Percentiles rank a stretch among this genome's conserved stretches.
These are phyloP conservation scores for Cercophora samala DNA, from an alignment of 495 filamentous ascomycete genomes.

Conservation along the genomic window DNA sequence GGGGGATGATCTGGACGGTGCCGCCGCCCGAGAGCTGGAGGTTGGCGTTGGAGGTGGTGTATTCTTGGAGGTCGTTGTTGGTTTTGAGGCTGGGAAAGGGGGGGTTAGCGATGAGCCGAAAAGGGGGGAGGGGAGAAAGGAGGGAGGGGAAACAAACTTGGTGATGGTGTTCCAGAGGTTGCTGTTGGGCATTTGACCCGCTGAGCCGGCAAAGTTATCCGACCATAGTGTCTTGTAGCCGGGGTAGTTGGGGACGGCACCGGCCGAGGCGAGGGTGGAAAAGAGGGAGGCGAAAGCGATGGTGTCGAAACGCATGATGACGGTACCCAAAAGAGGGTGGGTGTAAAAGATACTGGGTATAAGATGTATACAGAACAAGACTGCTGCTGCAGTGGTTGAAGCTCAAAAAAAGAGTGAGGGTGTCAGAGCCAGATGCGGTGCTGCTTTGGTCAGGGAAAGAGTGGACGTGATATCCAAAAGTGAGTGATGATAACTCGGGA, in stretches of 20 bases:
- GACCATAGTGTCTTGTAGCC: slow-evolving; percentile 32
- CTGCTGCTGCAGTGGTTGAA: neutral
- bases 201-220: slow-evolving; percentile 26
- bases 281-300: slow-evolving; percentile 23
- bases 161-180: slow-evolving; percentile 41
- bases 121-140: neutral
- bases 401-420: slow-evolving; percentile 3
- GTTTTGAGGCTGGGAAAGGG: slow-evolving; percentile 31
- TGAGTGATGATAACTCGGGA: neutral
- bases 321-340: neutral
- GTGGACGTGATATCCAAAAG: neutral
- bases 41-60: slow-evolving; percentile 42
- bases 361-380: neutral
- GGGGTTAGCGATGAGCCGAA: neutral
- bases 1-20: slow-evolving; percentile 47
- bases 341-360: neutral
- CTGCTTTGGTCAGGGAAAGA: neutral
- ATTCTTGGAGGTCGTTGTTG: slow-evolving; percentile 46
- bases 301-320: slow-evolving; percentile 22
- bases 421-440: neutral
- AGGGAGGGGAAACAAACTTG: slow-evolving; percentile 19
- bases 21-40: slow-evolving; percentile 46
- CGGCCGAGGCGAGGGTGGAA: slow-evolving; percentile 26
- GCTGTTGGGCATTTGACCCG: slow-evolving; percentile 24
- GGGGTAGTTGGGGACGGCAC: slow-evolving; percentile 21